Percentiles rank a stretch among this genome's conserved stretches.
These are phyloP conservation scores for Stemphylium vesicarium DNA, from an alignment of 2,329 filamentous ascomycete species.

Conservation along the genomic window DNA sequence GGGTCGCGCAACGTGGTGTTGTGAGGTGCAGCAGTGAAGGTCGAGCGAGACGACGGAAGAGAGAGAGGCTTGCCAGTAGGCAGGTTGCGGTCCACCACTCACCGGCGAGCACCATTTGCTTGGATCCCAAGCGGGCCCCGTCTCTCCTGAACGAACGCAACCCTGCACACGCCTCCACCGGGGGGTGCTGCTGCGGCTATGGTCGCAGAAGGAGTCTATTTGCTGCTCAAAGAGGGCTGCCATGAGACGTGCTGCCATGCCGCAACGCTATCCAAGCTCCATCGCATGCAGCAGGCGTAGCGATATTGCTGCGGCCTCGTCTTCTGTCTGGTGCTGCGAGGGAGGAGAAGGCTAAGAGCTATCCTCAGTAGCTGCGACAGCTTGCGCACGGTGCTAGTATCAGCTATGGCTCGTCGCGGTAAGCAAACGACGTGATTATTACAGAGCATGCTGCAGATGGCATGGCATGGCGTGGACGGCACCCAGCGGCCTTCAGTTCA, in stretches of 20 bases:
- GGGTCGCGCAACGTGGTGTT: slow-evolving; percentile 10
- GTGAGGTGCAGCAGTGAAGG: slow-evolving; percentile 15
- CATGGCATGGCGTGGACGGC: no score
- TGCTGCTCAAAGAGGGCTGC: no score
- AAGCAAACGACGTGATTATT: no score
- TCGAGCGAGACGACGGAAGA: slow-evolving; percentile 24
- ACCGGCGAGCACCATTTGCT: slow-evolving; percentile 23
- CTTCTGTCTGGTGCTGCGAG: not conserved
- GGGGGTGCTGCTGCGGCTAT: not conserved
- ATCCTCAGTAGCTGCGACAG: slow-evolving; percentile 1
- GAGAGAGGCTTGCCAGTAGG: slow-evolving; percentile 24
- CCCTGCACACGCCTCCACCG: slow-evolving; percentile 20
- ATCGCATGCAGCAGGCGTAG: not conserved
- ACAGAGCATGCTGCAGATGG: no score
- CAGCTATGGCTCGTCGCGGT: not conserved
- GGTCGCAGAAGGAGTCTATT: not conserved
- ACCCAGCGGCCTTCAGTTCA: no score
- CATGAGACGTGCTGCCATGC: no score
- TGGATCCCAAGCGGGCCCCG: slow-evolving; percentile 22
- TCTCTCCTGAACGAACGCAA: slow-evolving; percentile 25
- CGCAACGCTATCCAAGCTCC: no score
- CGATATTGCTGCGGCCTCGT: not conserved
- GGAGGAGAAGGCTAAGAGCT: not conserved
- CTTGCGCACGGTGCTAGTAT: slow-evolving; percentile 1
- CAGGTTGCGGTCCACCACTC: slow-evolving; percentile 25